Percentiles rank a stretch among this genome's conserved stretches.
Evolutionary conservation across 805 yeast species (phyloP).

Genomic region (Candida koratica): DNA sequence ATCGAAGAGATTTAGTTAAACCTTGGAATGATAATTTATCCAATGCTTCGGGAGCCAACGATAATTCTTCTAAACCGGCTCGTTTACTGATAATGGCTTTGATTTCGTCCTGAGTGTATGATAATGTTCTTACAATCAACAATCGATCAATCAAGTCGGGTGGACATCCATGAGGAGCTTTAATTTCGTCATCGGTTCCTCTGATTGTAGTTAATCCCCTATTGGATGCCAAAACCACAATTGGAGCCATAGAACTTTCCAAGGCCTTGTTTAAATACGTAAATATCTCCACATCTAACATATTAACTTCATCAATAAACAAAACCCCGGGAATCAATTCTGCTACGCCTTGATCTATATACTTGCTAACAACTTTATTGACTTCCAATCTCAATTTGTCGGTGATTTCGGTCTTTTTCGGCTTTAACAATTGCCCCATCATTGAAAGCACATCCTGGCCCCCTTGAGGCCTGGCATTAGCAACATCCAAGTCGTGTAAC

Average conservation of each 20-base stretch:
- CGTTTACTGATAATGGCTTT: constrained; percentile 78
- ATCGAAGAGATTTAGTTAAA: constrained; percentile 75
- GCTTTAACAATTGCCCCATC: constrained; percentile 96
- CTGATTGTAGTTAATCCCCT: constrained; percentile 89
- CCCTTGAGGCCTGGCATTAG: constrained; percentile 93
- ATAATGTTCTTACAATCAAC: constrained; percentile 85
- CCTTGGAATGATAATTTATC: constrained; percentile 73
- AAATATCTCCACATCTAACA: constrained; percentile 96
- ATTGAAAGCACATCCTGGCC: constrained; percentile 94
- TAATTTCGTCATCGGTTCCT: constrained; percentile 78
- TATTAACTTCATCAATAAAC: constrained; percentile 96
- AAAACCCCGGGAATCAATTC: constrained; percentile 96
- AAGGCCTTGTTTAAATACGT: constrained; percentile 92
- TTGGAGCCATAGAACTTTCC: constrained; percentile 88
- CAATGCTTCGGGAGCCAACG: constrained; percentile 64
- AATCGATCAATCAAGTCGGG: constrained; percentile 90
- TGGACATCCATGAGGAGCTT: constrained; percentile 95
- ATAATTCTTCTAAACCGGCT: constrained; percentile 70
- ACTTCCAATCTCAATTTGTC: constrained; percentile 93
- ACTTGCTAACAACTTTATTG: constrained; percentile 90
- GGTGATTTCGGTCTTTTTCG: constrained; percentile 93
- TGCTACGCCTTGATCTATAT: constrained; percentile 97
- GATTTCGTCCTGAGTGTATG: constrained; percentile 83
- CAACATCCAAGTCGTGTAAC: constrained; percentile 91
- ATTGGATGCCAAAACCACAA: constrained; percentile 93